Base-by-base conservation (phyloP, 371 early-diverging fungal species). In the Syncephalastrum contaminatum region DNA sequence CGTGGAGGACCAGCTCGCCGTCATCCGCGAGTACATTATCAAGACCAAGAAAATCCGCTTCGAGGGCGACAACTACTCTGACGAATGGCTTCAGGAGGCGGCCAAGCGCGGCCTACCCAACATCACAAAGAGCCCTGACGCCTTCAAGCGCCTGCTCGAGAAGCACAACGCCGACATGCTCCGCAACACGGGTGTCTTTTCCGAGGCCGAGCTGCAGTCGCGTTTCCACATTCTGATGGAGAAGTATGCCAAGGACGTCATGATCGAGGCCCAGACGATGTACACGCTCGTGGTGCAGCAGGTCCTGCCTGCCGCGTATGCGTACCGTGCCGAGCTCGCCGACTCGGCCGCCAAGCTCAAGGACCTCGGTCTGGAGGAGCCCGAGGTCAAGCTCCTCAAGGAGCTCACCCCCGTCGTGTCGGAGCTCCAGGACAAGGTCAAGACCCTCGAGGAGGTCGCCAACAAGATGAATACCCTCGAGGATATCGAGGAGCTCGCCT, bases 21-120 rank as follows among this genome's bases (percentile, higher is more conserved):
- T 98, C 40, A 91, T 98, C 71, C 87, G 87, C 49, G 67, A 88
- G 62, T 94, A 80, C 75, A 94, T 94, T 67, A 81, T 51, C 42
- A 62, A 84, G 64, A 90, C 92, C 70, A 95, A 95, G 87, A 56
- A 69, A 56, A 84, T 97, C 66, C 89, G 97, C 63, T 99, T 99
- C 75, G 98, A 99, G 73, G 96, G 95, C 59, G 95, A 99, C 83
- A 90, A 90, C 77, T 98, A 98, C 77, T 84, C 89, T 12, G 86
- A 84, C 18, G 86, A 80, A 46, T 93, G 94, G 94, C 77, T 80
- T 19, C 51, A 76, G 46, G 92, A 91, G 73, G 93, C 93, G 30
- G 86, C 78, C 60, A 76, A 73, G 67, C 93, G 98, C 69, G 97
- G 98, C 13, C 81, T 98, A 53, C 91, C 92, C 73, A 97, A 96